These are phyloP conservation scores for Botrytis porri DNA, from an alignment of 2,329 filamentous ascomycete species.

Conservation along the genomic window DNA sequence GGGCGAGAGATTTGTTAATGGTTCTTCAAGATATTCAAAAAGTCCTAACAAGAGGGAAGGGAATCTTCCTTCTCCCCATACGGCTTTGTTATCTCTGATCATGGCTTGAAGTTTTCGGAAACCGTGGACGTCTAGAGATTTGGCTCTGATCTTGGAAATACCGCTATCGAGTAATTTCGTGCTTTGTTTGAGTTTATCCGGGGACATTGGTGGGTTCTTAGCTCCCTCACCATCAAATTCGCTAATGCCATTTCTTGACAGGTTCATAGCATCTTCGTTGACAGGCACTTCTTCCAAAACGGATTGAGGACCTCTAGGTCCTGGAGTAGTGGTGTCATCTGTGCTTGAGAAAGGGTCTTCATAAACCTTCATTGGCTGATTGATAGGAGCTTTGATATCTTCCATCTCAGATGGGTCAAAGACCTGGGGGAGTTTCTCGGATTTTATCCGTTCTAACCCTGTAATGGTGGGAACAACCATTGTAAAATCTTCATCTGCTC, in stretches of 20 bases:
- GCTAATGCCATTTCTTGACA: slow-evolving; percentile 27
- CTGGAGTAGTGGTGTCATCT: slow-evolving; percentile 47
- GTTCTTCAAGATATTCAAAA: slow-evolving; percentile 69
- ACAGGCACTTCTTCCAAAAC: slow-evolving; percentile 60
- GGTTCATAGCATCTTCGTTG: slow-evolving; percentile 48
- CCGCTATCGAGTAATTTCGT: slow-evolving; percentile 68
- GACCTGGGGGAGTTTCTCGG: slow-evolving; percentile 38
- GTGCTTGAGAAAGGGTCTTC: slow-evolving; percentile 56
- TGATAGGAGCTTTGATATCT: slow-evolving; percentile 31
- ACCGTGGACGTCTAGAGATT: slow-evolving; percentile 74
- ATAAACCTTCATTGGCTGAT: slow-evolving; percentile 49
- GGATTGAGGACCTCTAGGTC: slow-evolving; percentile 45
- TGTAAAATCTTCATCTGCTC: slow-evolving; percentile 52
- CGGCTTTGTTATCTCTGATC: slow-evolving; percentile 62
- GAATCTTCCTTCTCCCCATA: slow-evolving; percentile 66
- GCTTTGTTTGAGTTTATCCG: slow-evolving; percentile 57
- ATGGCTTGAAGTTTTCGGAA: slow-evolving; percentile 76
- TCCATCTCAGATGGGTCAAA: slow-evolving; percentile 44
- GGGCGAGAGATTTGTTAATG: slow-evolving; percentile 50
- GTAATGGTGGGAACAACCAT: slow-evolving; percentile 50
- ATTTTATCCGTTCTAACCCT: slow-evolving; percentile 37
- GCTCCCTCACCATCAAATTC: slow-evolving; percentile 22
- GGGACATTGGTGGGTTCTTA: slow-evolving; percentile 38
- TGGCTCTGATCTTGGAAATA: slow-evolving; percentile 67
- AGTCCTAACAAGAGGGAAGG: slow-evolving; percentile 64